phyloP scores from a whole-genome alignment of 345 rosid genomes.

The Alliaria petiolata region DNA sequence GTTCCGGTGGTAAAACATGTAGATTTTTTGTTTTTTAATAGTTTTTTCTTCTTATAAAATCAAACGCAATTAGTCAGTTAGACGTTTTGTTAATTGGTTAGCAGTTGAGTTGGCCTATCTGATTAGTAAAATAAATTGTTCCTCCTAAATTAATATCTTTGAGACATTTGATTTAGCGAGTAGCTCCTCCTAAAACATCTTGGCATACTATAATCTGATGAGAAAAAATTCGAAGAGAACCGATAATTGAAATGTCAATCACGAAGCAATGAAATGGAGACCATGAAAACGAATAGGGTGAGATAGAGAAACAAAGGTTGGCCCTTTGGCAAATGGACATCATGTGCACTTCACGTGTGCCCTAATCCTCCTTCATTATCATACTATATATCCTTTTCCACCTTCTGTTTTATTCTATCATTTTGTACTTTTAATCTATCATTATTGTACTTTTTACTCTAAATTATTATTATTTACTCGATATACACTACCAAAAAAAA shows the following conservation, averaged over 20 bases:
- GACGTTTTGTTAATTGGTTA: neutral
- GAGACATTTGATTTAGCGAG: neutral
- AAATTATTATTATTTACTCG: neutral
- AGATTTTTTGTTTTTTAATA: neutral
- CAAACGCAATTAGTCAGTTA: neutral
- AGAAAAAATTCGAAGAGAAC: neutral
- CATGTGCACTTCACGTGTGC: conserved; percentile 16
- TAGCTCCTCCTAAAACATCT: neutral
- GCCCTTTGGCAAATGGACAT: conserved; percentile 17
- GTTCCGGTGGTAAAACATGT: neutral
- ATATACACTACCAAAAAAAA: neutral
- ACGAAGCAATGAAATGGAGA: neutral
- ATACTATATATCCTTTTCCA: neutral
- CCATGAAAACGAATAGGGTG: neutral
- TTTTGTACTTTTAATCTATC: neutral
- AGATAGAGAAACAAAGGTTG: conserved; percentile 16
- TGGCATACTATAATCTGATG: neutral
- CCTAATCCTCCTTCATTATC: conserved; percentile 10
- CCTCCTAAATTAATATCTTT: neutral
- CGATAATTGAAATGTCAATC: neutral
- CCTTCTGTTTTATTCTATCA: neutral
- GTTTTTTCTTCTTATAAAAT: too few species aligned
- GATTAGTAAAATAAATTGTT: neutral
- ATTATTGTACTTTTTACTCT: neutral
- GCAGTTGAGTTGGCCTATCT: neutral